Base-by-base conservation (phyloP, 805 yeast species). In the Komagataella pseudopastoris region DNA sequence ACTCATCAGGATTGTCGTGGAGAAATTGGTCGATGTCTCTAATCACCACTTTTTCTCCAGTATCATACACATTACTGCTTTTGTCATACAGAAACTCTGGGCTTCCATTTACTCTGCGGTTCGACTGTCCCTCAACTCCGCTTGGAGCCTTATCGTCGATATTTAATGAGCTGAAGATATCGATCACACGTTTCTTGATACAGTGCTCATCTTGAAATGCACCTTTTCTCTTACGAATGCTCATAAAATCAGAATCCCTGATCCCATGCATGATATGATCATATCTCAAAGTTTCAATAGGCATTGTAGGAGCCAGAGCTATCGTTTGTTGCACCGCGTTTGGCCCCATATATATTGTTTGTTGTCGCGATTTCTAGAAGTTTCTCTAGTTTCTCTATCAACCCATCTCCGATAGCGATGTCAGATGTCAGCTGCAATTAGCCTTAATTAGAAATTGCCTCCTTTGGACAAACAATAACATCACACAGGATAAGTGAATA, bases 1-100 rank as follows among this genome's bases (percentile, higher is more conserved):
- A 22, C 3, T 46, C 49, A 24, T 61, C 65, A 6, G 58, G 57
- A 45, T 60, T 57, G 4, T 59, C 59, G 22, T 54, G 23, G 20
- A 60, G 46, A 49, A 58, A 61, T 51, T 61, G 60, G 46, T 62
- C 65, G 6, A 61, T 60, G 12, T 55, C 56, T 6, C 58, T 49
- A 10, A 62, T 60, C 17, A 56, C 45, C 5, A 60, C 56, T 12
- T 48, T 47, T 23, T 49, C 50, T 7, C 47, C 49, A 5, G 44
- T 14, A n/a, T 23, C 39, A 30, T 30, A 30, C 6, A 30, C 39
- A n/a, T 30, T 30, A 14, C 39, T 30, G 39, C n/a, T 6, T 14
- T 14, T 30, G 17, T 46, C 30, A 46, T 46, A 46, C 48, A 46
- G 39, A 30, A 30, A 30, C 14, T 30, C 39, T 3, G 39, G 39